Conservation (phyloP, 2,329 filamentous ascomycete species). For the Botrytis aclada region DNA sequence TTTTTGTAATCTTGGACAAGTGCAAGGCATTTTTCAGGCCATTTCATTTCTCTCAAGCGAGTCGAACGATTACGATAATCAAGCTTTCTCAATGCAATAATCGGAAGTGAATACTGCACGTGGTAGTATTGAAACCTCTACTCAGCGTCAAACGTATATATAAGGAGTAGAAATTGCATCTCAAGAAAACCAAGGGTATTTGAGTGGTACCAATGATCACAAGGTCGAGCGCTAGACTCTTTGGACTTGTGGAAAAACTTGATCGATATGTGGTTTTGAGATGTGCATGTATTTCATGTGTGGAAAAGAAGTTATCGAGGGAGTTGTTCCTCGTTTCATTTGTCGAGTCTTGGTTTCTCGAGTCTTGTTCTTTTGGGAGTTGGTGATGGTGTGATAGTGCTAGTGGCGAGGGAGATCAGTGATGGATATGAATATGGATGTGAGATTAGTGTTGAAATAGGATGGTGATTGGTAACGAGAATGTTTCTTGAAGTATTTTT, state of each 20-base stretch:
- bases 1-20: background rate
- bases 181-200: background rate
- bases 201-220: background rate
- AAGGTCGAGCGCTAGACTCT: background rate
- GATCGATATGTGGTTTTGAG: background rate
- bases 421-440: too few species aligned
- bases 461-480: background rate
- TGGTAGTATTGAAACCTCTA: background rate
- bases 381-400: background rate
- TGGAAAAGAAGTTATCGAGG: too few species aligned
- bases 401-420: background rate
- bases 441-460: background rate
- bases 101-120: background rate
- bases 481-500: fast-evolving
- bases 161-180: background rate
- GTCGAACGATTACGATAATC: background rate
- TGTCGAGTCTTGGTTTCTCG: background rate
- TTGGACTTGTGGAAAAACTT: background rate
- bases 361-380: fast-evolving
- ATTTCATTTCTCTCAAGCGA: background rate
- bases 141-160: background rate
- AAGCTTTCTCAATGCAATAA: background rate
- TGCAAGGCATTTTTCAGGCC: background rate
- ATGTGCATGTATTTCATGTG: background rate
- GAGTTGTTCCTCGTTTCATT: background rate